phyloP scores from a whole-genome alignment of 2,329 filamentous ascomycete species.

The Sporothrix humicola region DNA sequence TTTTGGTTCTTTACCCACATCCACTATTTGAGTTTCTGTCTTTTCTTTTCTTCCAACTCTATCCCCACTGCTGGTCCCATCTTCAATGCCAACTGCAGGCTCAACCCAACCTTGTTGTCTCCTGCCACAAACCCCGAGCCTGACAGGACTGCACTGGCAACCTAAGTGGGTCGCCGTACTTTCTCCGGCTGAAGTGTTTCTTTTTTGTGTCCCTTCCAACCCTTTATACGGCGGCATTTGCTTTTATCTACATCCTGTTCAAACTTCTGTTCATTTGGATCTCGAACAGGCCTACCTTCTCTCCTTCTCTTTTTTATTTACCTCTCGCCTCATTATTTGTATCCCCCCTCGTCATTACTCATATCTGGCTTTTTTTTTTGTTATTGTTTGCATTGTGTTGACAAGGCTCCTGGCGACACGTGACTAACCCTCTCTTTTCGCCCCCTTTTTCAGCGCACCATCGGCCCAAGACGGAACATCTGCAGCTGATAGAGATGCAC shows the following conservation, averaged over 20 bases:
- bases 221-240: conserved; percentile 11
- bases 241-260: background rate
- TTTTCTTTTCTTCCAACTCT: background rate
- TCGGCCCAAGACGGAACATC: conserved; percentile 29
- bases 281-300: background rate
- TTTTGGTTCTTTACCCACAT: background rate
- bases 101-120: conserved; percentile 12
- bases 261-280: background rate
- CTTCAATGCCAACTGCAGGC: background rate
- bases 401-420: conserved; percentile 24
- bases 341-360: background rate
- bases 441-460: conserved; percentile 20
- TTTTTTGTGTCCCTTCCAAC: background rate
- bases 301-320: no score
- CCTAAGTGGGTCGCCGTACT: conserved; percentile 33
- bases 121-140: conserved; percentile 16
- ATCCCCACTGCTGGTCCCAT: background rate
- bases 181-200: background rate
- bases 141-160: conserved; percentile 22
- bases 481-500: conserved; percentile 26
- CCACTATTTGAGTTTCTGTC: background rate
- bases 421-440: conserved; percentile 21
- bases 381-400: background rate
- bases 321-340: no score
- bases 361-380: background rate